Evolutionary conservation across 257 asterid species (phyloP).

Genomic region (Phtheirospermum japonicum): DNA sequence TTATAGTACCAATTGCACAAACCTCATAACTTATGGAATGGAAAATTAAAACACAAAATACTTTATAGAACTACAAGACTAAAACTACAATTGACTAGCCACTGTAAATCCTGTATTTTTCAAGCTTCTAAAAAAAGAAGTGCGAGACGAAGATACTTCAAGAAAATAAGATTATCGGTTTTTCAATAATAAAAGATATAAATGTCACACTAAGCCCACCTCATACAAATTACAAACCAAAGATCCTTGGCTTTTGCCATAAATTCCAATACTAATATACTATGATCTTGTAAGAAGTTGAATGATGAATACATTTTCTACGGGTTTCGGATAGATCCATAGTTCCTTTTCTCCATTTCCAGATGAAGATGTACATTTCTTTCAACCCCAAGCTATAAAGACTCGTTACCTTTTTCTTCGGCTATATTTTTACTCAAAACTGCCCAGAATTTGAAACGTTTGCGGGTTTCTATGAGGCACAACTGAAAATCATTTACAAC

Average conservation of each 20-base stretch:
- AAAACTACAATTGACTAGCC: no score
- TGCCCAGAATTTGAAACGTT: constrained; percentile 2
- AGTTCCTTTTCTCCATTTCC: neutral
- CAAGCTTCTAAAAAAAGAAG: no score
- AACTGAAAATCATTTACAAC: constrained; percentile 35
- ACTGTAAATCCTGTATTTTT: neutral
- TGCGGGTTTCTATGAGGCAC: neutral
- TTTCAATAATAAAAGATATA: neutral
- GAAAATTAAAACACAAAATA: no score
- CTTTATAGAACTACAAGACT: no score
- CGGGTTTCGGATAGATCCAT: constrained; percentile 7
- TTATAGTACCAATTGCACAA: no score
- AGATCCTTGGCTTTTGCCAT: no score
- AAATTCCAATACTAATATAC: no score
- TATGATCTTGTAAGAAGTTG: neutral
- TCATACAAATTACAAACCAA: neutral
- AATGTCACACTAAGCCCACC: neutral
- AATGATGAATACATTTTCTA: no score
- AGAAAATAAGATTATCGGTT: neutral
- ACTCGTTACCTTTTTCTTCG: neutral
- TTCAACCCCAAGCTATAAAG: neutral
- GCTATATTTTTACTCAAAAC: neutral
- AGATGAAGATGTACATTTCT: constrained; percentile 5
- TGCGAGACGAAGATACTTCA: no score
- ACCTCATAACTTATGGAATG: no score